Evolutionary conservation across 768 basidiomycete genomes (phyloP).

Genomic region (Suillus decipiens): DNA sequence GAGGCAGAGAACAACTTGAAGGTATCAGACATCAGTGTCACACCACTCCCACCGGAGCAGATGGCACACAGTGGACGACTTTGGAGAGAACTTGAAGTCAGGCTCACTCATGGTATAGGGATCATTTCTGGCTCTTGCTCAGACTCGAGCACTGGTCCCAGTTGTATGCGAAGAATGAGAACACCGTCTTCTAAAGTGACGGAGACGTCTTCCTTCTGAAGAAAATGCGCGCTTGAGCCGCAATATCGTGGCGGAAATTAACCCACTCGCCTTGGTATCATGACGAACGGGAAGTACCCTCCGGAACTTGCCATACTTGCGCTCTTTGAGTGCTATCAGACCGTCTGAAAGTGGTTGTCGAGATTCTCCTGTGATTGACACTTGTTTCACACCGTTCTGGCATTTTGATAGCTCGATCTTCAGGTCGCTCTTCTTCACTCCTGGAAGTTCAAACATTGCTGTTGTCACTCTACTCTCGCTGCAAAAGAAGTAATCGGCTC

Average conservation of each 20-base stretch:
- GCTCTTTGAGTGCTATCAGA: slow-evolving; percentile 52
- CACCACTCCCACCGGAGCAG: slow-evolving; percentile 8
- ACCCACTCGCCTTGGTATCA: slow-evolving; percentile 53
- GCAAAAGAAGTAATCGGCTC: slow-evolving; percentile 64
- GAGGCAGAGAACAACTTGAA: neutral
- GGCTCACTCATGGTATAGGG: slow-evolving; percentile 44
- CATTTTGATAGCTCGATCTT: slow-evolving; percentile 61
- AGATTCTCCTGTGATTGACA: slow-evolving; percentile 54
- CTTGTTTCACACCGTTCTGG: slow-evolving; percentile 63
- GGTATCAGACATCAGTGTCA: neutral
- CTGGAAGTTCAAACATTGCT: slow-evolving; percentile 70
- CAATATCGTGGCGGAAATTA: slow-evolving; percentile 14
- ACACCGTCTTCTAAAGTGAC: slow-evolving; percentile 63
- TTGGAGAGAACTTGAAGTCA: slow-evolving; percentile 8
- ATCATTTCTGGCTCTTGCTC: slow-evolving; percentile 52
- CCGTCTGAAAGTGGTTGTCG: slow-evolving; percentile 42
- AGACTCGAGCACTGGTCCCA: slow-evolving; percentile 44
- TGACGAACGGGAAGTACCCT: slow-evolving; percentile 56
- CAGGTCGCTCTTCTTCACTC: slow-evolving; percentile 58
- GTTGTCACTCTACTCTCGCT: slow-evolving; percentile 49
- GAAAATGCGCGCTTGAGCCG: slow-evolving; percentile 10
- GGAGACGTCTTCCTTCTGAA: slow-evolving; percentile 53
- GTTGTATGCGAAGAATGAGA: slow-evolving; percentile 55
- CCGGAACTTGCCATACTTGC: slow-evolving; percentile 51
- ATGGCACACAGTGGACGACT: neutral